phyloP scores from a whole-genome alignment of 352 stramenopile species.

The Phytophthora uliginosa region DNA sequence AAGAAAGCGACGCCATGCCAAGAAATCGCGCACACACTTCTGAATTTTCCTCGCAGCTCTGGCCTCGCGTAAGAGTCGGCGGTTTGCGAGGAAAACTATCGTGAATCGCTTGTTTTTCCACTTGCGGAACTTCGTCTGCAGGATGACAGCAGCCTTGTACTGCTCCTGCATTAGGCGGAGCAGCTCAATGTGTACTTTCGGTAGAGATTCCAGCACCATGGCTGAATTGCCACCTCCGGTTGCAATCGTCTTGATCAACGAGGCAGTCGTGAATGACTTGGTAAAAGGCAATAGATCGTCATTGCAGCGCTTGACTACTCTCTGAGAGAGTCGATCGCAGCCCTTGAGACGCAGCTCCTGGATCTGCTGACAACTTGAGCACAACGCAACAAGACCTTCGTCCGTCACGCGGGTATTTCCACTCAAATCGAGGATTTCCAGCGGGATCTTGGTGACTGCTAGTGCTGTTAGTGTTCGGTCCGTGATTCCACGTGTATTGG shows the following conservation, averaged over 20 bases:
- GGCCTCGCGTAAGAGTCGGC: slow-evolving; percentile 46
- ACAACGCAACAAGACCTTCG: slow-evolving; percentile 48
- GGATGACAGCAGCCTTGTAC: slow-evolving; percentile 46
- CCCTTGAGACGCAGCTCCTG: slow-evolving; percentile 70
- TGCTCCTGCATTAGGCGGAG: slow-evolving; percentile 40
- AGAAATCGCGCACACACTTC: slow-evolving; percentile 48
- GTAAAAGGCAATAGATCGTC: slow-evolving; percentile 55
- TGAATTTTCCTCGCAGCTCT: slow-evolving; percentile 70
- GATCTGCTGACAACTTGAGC: slow-evolving; percentile 50
- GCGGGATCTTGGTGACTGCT: slow-evolving; percentile 50
- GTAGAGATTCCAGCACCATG: slow-evolving; percentile 41
- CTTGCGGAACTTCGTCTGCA: slow-evolving; percentile 57
- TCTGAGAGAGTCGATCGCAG: slow-evolving; percentile 65
- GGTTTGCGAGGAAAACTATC: slow-evolving; percentile 48
- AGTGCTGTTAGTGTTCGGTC: slow-evolving; percentile 57
- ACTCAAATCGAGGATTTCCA: slow-evolving; percentile 60
- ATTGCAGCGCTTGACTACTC: slow-evolving; percentile 46
- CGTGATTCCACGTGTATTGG: slow-evolving; percentile 54
- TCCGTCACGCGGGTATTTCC: slow-evolving; percentile 75
- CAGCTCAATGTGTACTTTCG: slow-evolving; percentile 46
- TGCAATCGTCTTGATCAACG: slow-evolving; percentile 53
- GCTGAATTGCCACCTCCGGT: slow-evolving; percentile 44
- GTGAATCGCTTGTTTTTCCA: slow-evolving; percentile 58
- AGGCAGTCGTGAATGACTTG: slow-evolving; percentile 29
- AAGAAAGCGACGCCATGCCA: slow-evolving; percentile 61